Base-by-base conservation (phyloP, 2,329 filamentous ascomycete genomes). In the Lasiodiplodia sp. region DNA sequence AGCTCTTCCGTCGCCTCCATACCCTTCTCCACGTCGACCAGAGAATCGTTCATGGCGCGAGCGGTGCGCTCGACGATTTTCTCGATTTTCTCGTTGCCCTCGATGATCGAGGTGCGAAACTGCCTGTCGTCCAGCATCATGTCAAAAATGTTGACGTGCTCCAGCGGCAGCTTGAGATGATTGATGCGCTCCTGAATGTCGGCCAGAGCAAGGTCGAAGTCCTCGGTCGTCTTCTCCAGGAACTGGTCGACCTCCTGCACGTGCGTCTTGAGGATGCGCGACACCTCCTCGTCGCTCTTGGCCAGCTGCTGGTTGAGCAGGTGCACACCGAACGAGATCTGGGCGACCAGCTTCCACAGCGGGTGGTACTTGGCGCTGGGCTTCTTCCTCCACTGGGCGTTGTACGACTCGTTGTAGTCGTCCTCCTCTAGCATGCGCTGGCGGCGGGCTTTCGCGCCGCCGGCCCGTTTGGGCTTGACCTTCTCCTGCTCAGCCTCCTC, bases 211-310 rank as follows among this genome's bases (percentile, higher is more conserved):
- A 94, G 83, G 56, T 91, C 87, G 64, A 97, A 89, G 77, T 97
- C 95, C 74, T 97, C 94, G 53, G 93, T 88, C 0, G 93, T 92
- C 21, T 92, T 89, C 78, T 97, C 93, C 40, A 98, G 83, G 75
- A 97, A 97, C 74, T 91, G 90, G 79, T 98, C 96, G 37, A 98
- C 88, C 79, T 98, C 95, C 76, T 97, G 92, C 70, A 98, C 96
- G 78, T 98, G 95, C 16, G 88, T 89, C 76, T 97, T 93, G 68
- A 98, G 85, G 66, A 98, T 98, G 71, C 87, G 89, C 71, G 97
- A 90, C 14, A 97, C 95, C 77, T 97, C 92, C 40, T 89, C 86
- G 72, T 97, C 92, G 73, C 93, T 96, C 79, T 95, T 97, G 66
- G 96, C 94, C 78, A 96, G 88, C 70, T 90, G 89, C 75, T 94